A percentile compares a stretch with the other conserved stretches of the same genome.
phyloP scores from a whole-genome alignment of 768 basidiomycete species.

The Rhizopogon sp. region DNA sequence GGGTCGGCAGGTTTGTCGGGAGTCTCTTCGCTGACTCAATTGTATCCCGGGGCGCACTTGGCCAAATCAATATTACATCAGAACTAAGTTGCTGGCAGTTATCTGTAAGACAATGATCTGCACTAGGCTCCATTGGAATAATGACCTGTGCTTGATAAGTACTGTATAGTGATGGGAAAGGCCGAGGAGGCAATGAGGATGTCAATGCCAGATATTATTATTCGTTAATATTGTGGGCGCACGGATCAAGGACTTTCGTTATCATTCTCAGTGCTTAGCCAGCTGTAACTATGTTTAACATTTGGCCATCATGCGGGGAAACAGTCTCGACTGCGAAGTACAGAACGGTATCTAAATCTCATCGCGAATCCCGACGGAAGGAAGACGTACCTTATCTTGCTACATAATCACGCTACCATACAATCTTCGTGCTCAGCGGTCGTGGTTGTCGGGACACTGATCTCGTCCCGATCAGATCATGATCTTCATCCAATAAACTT shows the following conservation, averaged over 20 bases:
- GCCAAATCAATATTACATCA: not conserved
- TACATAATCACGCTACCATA: not conserved
- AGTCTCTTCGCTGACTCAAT: not conserved
- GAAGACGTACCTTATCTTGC: not conserved
- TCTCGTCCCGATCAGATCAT: constrained; percentile 1
- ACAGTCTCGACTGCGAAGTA: not conserved
- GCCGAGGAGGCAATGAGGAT: not conserved
- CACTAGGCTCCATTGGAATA: not conserved
- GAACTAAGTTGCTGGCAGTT: not conserved
- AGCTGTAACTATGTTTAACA: not conserved
- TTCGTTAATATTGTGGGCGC: not conserved
- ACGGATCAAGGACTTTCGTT: not conserved
- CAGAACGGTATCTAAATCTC: not conserved
- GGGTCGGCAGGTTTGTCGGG: not conserved
- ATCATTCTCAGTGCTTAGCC: not conserved
- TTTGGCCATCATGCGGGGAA: not conserved
- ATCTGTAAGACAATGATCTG: not conserved
- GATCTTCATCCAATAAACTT: constrained; percentile 1
- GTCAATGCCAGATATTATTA: not conserved
- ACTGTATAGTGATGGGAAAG: not conserved
- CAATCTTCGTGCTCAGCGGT: not conserved
- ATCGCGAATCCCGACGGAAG: not conserved
- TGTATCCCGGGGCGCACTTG: not conserved
- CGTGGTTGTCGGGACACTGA: not conserved
- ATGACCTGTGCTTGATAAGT: not conserved